phyloP scores from a whole-genome alignment of 139 green algal species.

The Pseudopediastrum boryanum region DNA sequence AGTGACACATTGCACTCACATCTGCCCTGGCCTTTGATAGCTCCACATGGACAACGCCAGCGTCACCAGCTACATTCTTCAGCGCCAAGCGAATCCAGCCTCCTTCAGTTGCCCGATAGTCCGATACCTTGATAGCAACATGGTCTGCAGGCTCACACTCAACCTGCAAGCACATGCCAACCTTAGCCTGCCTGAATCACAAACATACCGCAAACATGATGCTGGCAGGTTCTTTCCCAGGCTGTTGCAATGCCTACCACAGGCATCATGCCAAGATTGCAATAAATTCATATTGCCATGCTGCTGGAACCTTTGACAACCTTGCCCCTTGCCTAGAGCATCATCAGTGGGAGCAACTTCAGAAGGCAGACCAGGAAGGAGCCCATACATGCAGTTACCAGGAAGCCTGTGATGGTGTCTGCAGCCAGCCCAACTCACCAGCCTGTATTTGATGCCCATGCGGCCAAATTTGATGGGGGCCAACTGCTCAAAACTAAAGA shows the following conservation, averaged over 20 bases:
- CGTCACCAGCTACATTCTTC: slow-evolving; percentile 27
- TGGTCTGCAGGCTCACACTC: slow-evolving; percentile 20
- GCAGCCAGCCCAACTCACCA: no score
- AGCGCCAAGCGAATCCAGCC: slow-evolving; percentile 19
- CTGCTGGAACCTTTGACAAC: not conserved
- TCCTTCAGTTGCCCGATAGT: slow-evolving; percentile 13
- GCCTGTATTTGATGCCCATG: slow-evolving; percentile 10
- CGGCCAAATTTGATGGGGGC: slow-evolving; percentile 7
- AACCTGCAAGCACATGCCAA: slow-evolving; percentile 7
- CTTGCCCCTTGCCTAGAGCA: not conserved
- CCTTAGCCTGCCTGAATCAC: not conserved
- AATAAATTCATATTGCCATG: not conserved
- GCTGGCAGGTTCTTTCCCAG: not conserved
- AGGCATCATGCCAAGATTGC: not conserved
- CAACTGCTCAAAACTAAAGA: slow-evolving; percentile 27
- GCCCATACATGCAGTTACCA: not conserved
- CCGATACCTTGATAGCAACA: slow-evolving; percentile 6
- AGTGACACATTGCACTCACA: not conserved
- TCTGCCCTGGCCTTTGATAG: not conserved
- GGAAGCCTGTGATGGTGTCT: no score
- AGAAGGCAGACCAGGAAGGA: not conserved
- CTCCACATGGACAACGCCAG: slow-evolving; percentile 5
- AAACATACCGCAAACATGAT: not conserved
- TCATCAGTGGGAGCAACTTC: not conserved
- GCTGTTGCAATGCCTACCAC: not conserved